phyloP scores from a whole-genome alignment of 169 alveolate genomes.

The Cystoisospora suis region DNA sequence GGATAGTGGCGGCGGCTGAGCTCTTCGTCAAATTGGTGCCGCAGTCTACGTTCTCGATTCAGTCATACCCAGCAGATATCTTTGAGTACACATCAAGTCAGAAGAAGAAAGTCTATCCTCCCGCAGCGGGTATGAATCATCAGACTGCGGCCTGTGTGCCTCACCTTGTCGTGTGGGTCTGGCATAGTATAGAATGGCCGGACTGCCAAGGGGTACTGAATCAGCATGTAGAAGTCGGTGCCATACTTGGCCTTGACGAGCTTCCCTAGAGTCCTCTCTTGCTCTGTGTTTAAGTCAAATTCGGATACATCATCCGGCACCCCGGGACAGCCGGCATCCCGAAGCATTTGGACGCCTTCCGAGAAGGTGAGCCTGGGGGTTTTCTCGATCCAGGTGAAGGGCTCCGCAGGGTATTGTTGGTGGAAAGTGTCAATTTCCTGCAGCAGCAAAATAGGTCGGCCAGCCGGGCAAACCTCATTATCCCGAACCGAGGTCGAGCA shows the following conservation, averaged over 20 bases:
- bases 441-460: too few species aligned
- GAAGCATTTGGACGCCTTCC: slow-evolving; percentile 80
- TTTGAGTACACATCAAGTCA: too few species aligned
- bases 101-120: too few species aligned
- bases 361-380: slow-evolving; percentile 65
- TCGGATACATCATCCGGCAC: slow-evolving; percentile 83
- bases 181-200: slow-evolving; percentile 99
- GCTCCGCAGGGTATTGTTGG: slow-evolving; percentile 58
- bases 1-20: too few species aligned
- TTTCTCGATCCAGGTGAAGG: slow-evolving; percentile 51
- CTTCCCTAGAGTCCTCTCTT: slow-evolving; percentile 93
- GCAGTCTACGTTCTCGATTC: too few species aligned
- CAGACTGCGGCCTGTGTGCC: slow-evolving; percentile 71
- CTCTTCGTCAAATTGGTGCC: too few species aligned
- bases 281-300: slow-evolving; percentile 91
- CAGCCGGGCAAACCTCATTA: too few species aligned
- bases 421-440: slow-evolving; percentile 44
- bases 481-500: too few species aligned
- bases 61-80: not conserved
- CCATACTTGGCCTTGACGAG: slow-evolving; percentile 93
- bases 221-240: slow-evolving; percentile 95
- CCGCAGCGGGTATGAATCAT: too few species aligned
- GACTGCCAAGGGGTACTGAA: slow-evolving; percentile 93
- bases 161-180: slow-evolving; percentile 87
- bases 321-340: slow-evolving; percentile 71